phyloP scores from a whole-genome alignment of 805 yeast species.

The Cyberlindnera petersonii region DNA sequence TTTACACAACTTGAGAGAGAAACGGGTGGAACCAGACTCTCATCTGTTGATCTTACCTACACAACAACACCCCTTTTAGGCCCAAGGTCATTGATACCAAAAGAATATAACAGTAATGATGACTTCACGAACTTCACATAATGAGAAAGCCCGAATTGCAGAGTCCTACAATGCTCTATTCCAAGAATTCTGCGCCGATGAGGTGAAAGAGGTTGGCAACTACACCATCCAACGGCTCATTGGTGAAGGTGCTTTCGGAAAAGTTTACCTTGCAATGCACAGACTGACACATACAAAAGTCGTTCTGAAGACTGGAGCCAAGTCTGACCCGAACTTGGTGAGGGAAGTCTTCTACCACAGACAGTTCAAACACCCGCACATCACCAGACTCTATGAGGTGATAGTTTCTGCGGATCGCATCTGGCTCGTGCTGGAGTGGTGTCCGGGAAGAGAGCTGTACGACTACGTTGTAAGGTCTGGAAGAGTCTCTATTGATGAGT shows the following conservation, averaged over 20 bases:
- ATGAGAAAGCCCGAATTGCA: constrained; percentile 40
- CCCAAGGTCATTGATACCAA: too few species aligned
- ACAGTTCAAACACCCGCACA: constrained; percentile 78
- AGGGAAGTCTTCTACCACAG: constrained; percentile 87
- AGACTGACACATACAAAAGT: constrained; percentile 69
- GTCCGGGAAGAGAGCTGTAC: constrained; percentile 76
- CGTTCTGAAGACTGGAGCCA: constrained; percentile 77
- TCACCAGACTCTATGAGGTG: constrained; percentile 81
- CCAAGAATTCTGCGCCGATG: constrained; percentile 41
- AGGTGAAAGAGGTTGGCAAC: constrained; percentile 70
- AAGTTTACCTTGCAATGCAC: constrained; percentile 82
- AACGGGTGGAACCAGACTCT: too few species aligned
- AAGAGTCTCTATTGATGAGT: constrained; percentile 47
- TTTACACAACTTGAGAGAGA: too few species aligned
- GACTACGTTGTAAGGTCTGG: constrained; percentile 56
- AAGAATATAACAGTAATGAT: too few species aligned
- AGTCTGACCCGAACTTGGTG: constrained; percentile 79
- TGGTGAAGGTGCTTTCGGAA: constrained; percentile 93
- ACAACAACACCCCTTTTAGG: too few species aligned
- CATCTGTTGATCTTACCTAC: too few species aligned
- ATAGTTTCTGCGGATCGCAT: constrained; percentile 66
- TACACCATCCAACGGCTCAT: constrained; percentile 68
- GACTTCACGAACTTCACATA: constrained; percentile 19
- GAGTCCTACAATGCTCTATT: constrained; percentile 62
- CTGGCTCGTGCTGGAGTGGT: constrained; percentile 88